Conservation (phyloP, 306 rosid genomes). For the Vigna unguiculata region DNA sequence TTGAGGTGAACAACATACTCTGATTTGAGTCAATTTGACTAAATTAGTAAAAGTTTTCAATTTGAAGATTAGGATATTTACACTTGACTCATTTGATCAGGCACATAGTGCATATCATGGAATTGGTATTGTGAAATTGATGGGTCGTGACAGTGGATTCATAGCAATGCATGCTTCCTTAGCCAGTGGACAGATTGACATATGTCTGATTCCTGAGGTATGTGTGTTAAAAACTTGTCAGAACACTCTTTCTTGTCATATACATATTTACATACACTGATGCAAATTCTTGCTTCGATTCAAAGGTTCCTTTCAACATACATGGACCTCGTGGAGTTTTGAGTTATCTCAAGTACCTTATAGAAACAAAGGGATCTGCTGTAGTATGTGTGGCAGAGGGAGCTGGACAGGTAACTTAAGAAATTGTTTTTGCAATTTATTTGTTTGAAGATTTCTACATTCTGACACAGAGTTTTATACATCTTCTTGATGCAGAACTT, state of each 20-base stretch:
- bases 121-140: constrained; percentile 88
- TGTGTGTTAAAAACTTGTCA: constrained; percentile 22
- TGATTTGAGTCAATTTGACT: neutral
- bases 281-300: constrained; percentile 40
- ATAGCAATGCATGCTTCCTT: constrained; percentile 97
- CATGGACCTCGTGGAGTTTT: constrained; percentile 91
- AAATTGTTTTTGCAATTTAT: constrained; percentile 3
- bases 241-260: constrained; percentile 31
- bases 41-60: neutral
- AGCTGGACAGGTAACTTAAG: constrained; percentile 87
- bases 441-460: constrained; percentile 12
- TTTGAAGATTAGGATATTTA: constrained; percentile 33
- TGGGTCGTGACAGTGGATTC: constrained; percentile 99
- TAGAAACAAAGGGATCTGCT: constrained; percentile 93
- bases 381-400: constrained; percentile 96
- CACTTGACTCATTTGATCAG: constrained; percentile 53
- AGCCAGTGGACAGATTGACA: constrained; percentile 95
- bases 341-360: constrained; percentile 83
- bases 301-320: constrained; percentile 77
- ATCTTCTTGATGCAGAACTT: constrained; percentile 70
- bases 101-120: constrained; percentile 99
- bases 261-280: constrained; percentile 22
- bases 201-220: constrained; percentile 98
- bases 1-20: constrained; percentile 67
- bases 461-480: constrained; percentile 12